A percentile compares a stretch with the other conserved stretches of the same genome.
These are phyloP conservation scores for Mycena rebaudengoi DNA, from an alignment of 768 basidiomycete genomes.

Conservation along the genomic window DNA sequence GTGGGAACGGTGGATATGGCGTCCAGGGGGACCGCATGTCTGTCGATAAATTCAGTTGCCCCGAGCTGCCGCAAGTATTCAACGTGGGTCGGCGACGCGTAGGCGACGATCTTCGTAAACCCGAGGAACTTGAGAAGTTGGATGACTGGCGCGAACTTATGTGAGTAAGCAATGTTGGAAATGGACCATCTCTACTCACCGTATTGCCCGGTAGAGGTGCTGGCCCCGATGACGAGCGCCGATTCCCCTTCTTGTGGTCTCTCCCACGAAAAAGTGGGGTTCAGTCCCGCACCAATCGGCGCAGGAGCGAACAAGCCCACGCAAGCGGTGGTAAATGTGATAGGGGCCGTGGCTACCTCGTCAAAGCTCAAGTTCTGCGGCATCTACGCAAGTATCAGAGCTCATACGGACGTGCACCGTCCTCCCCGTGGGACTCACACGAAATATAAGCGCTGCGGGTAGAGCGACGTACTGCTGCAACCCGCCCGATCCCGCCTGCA, in stretches of 20 bases:
- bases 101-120: constrained; percentile 45
- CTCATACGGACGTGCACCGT: too few species aligned
- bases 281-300: constrained; percentile 23
- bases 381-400: too few species aligned
- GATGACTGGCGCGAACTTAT: constrained; percentile 33
- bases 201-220: constrained; percentile 21
- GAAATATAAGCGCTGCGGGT: too few species aligned
- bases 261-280: constrained; percentile 23
- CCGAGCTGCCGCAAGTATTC: constrained; percentile 43
- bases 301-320: constrained; percentile 22
- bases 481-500: too few species aligned
- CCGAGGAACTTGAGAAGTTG: constrained; percentile 51
- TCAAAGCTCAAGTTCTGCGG: constrained; percentile 20
- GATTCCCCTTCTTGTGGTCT: constrained; percentile 22
- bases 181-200: too few species aligned
- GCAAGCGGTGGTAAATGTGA: constrained; percentile 20
- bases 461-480: too few species aligned
- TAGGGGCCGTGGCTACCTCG: constrained; percentile 19
- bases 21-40: background rate
- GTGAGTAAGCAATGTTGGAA: too few species aligned
- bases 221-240: constrained; percentile 22
- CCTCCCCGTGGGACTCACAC: too few species aligned
- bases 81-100: constrained; percentile 45
- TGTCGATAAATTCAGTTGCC: constrained; percentile 44
- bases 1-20: background rate